Evolutionary conservation across 345 rosid genomes (phyloP).

Genomic region (Heritiera fomes): DNA sequence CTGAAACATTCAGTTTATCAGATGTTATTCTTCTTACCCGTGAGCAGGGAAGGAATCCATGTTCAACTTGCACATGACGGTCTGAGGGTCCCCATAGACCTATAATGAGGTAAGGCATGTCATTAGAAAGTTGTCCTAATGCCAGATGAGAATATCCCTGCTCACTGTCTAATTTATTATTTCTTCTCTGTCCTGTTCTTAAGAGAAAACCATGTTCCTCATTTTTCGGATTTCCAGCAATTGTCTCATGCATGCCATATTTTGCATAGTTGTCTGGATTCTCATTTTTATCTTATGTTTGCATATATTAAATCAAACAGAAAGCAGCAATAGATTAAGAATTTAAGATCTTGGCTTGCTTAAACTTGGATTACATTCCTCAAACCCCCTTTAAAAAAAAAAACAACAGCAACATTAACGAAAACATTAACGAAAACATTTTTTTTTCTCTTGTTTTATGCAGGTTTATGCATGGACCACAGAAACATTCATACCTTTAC

Average conservation of each 20-base stretch:
- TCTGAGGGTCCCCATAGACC: constrained; percentile 67
- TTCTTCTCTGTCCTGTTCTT: background rate
- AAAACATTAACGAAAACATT: no score
- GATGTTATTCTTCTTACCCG: constrained; percentile 11
- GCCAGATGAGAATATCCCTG: constrained; percentile 13
- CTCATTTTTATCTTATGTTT: background rate
- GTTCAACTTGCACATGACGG: constrained; percentile 93
- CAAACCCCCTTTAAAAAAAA: no score
- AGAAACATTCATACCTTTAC: background rate
- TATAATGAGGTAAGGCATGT: constrained; percentile 40
- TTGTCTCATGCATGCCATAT: background rate
- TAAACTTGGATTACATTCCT: no score
- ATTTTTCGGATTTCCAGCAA: background rate
- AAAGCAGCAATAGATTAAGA: background rate
- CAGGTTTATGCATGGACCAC: background rate
- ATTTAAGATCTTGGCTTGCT: no score
- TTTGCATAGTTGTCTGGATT: background rate
- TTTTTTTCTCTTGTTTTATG: background rate
- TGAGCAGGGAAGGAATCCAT: constrained; percentile 81
- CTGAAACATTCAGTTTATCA: background rate
- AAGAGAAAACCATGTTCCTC: background rate
- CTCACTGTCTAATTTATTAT: background rate
- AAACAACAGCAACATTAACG: no score
- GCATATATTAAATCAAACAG: background rate
- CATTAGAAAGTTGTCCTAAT: background rate